Percentiles rank a stretch among this genome's conserved stretches.
Conservation (phyloP, 306 rosid species). For the Dalbergia cultrata region DNA sequence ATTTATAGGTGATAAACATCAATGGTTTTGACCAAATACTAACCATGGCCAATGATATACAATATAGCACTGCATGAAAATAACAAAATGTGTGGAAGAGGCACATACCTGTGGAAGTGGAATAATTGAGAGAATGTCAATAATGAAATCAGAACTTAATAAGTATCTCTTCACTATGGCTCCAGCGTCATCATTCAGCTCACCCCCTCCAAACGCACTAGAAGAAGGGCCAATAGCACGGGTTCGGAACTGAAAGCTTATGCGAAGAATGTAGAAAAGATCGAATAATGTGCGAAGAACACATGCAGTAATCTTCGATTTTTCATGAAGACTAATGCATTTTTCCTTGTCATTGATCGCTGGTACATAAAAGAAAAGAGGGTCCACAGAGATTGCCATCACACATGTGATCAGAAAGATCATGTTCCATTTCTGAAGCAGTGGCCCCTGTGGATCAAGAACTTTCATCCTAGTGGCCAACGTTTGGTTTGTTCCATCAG, state of each 20-base stretch:
- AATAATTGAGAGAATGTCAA: conserved; percentile 82
- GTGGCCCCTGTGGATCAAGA: conserved; percentile 80
- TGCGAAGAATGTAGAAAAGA: conserved; percentile 74
- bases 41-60: not conserved
- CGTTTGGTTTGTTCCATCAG: conserved; percentile 43
- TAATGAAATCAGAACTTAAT: conserved; percentile 65
- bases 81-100: not conserved
- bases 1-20: not conserved
- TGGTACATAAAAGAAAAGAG: conserved; percentile 81
- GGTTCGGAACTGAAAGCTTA: conserved; percentile 80
- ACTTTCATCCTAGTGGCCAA: conserved; percentile 48
- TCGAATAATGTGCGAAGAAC: conserved; percentile 86
- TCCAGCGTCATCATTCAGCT: conserved; percentile 57
- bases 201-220: conserved; percentile 88
- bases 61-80: not conserved
- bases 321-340: conserved; percentile 57
- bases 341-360: conserved; percentile 34
- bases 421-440: conserved; percentile 90
- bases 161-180: conserved; percentile 81
- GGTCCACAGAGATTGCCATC: conserved; percentile 82
- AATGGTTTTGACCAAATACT: not conserved
- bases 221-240: conserved; percentile 90
- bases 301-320: conserved; percentile 58
- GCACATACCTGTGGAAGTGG: conserved; percentile 89
- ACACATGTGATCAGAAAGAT: conserved; percentile 79